Percentiles rank a stretch among this genome's conserved stretches.
These are phyloP conservation scores for Leccinum imitatum DNA, from an alignment of 768 basidiomycete genomes.

Conservation along the genomic window DNA sequence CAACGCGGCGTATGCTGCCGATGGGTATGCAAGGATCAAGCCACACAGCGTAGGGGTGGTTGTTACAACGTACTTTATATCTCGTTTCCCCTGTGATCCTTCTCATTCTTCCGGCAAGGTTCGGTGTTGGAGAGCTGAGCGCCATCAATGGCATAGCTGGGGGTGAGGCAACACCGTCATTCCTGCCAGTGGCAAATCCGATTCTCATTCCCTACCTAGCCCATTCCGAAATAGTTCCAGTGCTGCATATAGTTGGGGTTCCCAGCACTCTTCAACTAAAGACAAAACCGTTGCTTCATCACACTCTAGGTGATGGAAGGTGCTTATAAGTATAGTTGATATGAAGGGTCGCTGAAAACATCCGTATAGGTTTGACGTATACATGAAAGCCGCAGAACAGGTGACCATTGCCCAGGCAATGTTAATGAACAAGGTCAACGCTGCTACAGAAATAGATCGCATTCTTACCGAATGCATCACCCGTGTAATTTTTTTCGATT, in stretches of 20 bases:
- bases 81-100: neutral
- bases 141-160: conserved; percentile 85
- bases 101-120: conserved; percentile 40
- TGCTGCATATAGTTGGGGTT: conserved; percentile 84
- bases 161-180: conserved; percentile 37
- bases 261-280: conserved; percentile 76
- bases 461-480: conserved; percentile 69
- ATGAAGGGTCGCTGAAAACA: neutral
- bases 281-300: conserved; percentile 74
- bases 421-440: conserved; percentile 51
- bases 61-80: conserved; percentile 63
- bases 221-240: conserved; percentile 86
- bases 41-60: conserved; percentile 69
- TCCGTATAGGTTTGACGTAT: conserved; percentile 70
- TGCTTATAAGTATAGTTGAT: conserved; percentile 18
- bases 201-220: conserved; percentile 38
- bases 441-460: conserved; percentile 74
- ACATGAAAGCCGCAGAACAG: conserved; percentile 69
- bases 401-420: conserved; percentile 70
- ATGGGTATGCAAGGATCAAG: conserved; percentile 91
- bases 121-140: conserved; percentile 92
- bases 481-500: conserved; percentile 36
- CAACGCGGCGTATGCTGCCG: conserved; percentile 88
- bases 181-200: neutral
- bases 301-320: conserved; percentile 85